phyloP scores from a whole-genome alignment of 2,329 filamentous ascomycete species.

The Botrytis aclada region DNA sequence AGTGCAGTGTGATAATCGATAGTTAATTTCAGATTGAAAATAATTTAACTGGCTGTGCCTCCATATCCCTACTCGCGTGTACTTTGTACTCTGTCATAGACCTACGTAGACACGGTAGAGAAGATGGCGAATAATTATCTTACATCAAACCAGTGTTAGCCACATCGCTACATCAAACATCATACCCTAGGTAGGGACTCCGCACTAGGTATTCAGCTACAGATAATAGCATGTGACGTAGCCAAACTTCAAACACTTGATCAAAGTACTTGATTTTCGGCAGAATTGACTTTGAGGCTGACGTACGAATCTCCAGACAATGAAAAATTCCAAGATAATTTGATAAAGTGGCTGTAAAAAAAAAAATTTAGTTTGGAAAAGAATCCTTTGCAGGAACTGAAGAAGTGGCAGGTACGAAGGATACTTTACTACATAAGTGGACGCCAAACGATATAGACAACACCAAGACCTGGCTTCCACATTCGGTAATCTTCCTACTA shows the following conservation, averaged over 20 bases:
- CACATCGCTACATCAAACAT: neutral
- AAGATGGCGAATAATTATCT: neutral
- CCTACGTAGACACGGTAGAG: neutral
- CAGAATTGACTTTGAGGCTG: neutral
- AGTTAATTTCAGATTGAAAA: neutral
- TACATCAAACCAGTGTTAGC: neutral
- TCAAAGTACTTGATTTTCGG: neutral
- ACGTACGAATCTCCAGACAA: neutral
- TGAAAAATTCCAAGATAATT: neutral
- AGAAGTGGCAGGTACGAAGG: neutral
- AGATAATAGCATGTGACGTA: neutral
- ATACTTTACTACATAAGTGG: neutral
- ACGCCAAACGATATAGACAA: neutral
- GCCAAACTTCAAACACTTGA: neutral
- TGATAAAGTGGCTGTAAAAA: neutral
- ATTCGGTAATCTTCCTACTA: neutral
- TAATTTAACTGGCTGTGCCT: neutral
- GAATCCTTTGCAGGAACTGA: neutral
- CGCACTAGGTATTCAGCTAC: neutral
- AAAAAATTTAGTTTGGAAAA: neutral
- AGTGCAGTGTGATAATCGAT: neutral
- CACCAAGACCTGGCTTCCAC: neutral
- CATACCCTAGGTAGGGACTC: neutral
- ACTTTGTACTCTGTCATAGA: neutral
- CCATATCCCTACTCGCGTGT: neutral